These are phyloP conservation scores for Sanghuangporus sanghuang DNA, from an alignment of 1,284 basidiomycete genomes.

Conservation along the genomic window DNA sequence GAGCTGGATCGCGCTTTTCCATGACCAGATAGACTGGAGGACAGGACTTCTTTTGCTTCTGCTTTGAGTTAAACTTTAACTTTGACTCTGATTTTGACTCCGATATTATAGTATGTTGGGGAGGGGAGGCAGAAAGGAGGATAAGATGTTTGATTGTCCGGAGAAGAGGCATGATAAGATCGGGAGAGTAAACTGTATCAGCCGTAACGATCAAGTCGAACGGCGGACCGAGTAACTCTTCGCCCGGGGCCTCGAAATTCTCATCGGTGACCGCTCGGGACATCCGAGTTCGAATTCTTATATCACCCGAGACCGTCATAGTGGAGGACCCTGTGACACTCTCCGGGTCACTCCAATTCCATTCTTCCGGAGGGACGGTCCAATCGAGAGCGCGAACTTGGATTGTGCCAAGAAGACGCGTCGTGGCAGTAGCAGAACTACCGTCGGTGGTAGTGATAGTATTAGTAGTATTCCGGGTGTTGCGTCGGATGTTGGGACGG, in stretches of 20 bases:
- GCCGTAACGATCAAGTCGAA: constrained; percentile 82
- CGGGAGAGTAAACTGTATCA: constrained; percentile 75
- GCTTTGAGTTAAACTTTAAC: not conserved
- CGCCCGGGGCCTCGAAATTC: not conserved
- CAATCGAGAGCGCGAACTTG: constrained; percentile 63
- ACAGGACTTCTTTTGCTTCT: not conserved
- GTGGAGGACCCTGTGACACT: constrained; percentile 23
- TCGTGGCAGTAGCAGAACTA: constrained; percentile 8
- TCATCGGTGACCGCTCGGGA: no score
- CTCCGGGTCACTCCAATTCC: constrained; percentile 45
- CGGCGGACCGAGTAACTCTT: constrained; percentile 37
- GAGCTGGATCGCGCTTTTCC: constrained; percentile 68
- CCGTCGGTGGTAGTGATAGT: no score
- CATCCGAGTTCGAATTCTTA: no score
- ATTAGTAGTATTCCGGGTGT: constrained; percentile 30
- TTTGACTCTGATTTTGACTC: not conserved
- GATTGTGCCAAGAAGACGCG: constrained; percentile 35
- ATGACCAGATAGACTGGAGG: constrained; percentile 66
- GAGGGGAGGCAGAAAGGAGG: constrained; percentile 20
- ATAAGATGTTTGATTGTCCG: constrained; percentile 57
- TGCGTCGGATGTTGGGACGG: constrained; percentile 54
- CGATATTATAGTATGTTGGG: constrained; percentile 23
- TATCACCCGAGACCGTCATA: not conserved
- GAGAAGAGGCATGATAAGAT: constrained; percentile 67
- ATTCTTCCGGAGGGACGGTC: constrained; percentile 47